Base-by-base conservation (phyloP, 2,329 filamentous ascomycete genomes). In the Cercospora zeae-maydis region DNA sequence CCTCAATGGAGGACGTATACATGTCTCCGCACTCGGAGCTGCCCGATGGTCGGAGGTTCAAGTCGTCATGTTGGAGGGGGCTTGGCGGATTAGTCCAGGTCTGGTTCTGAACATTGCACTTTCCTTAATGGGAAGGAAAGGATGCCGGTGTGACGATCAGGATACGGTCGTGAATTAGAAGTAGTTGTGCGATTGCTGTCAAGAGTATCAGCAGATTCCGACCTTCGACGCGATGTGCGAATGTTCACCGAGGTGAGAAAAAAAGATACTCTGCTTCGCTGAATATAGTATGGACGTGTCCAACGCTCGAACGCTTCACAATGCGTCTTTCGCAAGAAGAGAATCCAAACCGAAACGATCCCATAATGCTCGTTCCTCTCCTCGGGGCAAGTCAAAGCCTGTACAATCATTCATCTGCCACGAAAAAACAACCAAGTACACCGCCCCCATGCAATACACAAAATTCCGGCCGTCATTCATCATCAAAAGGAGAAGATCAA, bases 401-500 rank as follows among this genome's bases (percentile, higher is more conserved):
- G 27, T 52, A 16, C 49, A 52, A 52, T 31, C 10, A 14, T 33
- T 11, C 49, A 11, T 52, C 49, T 2, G 16, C 10, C 16, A 52
- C 8, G 42, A 27, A 27, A 10, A 27, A 19, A 31, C 13, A 36
- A 24, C 52, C 31, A 36, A 51, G 3, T 52, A 59, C 33, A 14
- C 45, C 31, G 49, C 49, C 27, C 3, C 49, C 27, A 52, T 52
- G 49, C 57, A 51, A 19, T 6, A 59, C 19, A 51, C 27, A 51
- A 39, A 51, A 47, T 31, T 61, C 7, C 59, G 51, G 59, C 37
- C 59, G 27, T 61, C 37, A 47, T 37, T 56, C 59, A 30, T 61
- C 58, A 49, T 59, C 42, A 49, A 21, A 27, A 27, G 24, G 6
- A 11, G 21, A 51, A 55, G 27, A 54, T 54, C n/a, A 45, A 45